Base-by-base conservation (phyloP, 768 basidiomycete genomes). In the Suillus subluteus region DNA sequence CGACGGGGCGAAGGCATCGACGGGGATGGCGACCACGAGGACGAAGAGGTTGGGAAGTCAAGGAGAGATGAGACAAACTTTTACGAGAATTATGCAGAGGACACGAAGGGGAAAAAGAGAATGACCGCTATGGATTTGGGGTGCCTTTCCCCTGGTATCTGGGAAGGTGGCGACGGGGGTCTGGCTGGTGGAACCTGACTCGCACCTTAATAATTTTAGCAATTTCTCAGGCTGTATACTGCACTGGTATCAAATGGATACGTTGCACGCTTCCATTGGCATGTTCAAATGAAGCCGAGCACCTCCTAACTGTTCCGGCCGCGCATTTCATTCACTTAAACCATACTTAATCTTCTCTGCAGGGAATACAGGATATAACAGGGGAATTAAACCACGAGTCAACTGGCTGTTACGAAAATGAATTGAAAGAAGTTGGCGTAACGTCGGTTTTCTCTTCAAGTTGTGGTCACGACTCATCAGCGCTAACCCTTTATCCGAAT, bases 51-150 rank as follows among this genome's bases (percentile, higher is more conserved):
- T 16, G 59, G 65, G 66, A 41, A 11, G 16, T 67, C 75, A 41
- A 74, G 74, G 67, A 84, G 83, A 73, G 90, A 92, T 70, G 88
- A 85, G 72, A 87, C 85, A 67, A 94, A 94, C 73, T 95, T 95
- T 74, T 95, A 95, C 70, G 93, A 95, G 83, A 94, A 94, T 73
- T 94, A 92, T 73, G 92, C 92, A 16, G 90, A 91, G 76, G 88
- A 88, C 71, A 90, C 88, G 62, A 86, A 83, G 70, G 88, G 87
- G 18, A 89, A 88, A 78, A 81, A 85, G 69, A 70, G 76, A 54
- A 69, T 77, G 70, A 77, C 76, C 32, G 74, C 76, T 67, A 6
- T 79, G 59, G 76, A 77, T 5, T 66, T 79, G 6, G 76, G 75
- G 46, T 73, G 66, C 41, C 59, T 79, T n/a, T 12, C 41, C 32